phyloP scores from a whole-genome alignment of 169 alveolate species.

The Babesia bovis region DNA sequence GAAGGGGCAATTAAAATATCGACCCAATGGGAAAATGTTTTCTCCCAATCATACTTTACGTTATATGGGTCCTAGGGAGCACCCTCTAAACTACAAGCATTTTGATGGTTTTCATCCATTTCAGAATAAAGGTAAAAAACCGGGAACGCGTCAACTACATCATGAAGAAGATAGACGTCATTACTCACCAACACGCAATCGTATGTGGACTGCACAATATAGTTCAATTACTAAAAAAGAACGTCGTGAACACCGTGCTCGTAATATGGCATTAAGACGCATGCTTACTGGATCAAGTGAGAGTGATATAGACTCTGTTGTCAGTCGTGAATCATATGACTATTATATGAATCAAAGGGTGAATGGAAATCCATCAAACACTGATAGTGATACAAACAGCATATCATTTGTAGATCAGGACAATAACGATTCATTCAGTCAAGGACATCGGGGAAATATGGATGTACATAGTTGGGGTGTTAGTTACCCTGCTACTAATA shows the following conservation, averaged over 20 bases:
- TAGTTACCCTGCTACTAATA: neutral
- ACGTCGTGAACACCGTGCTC: no score
- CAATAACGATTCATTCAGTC: neutral
- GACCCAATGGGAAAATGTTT: no score
- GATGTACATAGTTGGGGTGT: neutral
- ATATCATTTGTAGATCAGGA: neutral
- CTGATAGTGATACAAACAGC: constrained; percentile 1
- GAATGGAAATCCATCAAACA: neutral
- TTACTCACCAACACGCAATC: neutral
- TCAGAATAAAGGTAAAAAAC: no score
- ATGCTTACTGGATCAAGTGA: neutral
- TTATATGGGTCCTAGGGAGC: no score
- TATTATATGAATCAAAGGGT: neutral
- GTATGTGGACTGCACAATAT: no score
- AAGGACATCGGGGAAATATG: neutral
- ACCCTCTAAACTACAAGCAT: no score
- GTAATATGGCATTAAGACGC: neutral
- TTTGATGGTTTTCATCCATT: no score
- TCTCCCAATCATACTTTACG: no score
- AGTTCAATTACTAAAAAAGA: no score
- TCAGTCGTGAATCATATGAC: neutral
- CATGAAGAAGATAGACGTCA: neutral
- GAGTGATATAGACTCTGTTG: constrained; percentile 1
- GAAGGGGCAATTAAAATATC: no score
- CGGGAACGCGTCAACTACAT: no score